phyloP scores from a whole-genome alignment of 1,284 basidiomycete species.

The Taiwanofungus camphoratus region DNA sequence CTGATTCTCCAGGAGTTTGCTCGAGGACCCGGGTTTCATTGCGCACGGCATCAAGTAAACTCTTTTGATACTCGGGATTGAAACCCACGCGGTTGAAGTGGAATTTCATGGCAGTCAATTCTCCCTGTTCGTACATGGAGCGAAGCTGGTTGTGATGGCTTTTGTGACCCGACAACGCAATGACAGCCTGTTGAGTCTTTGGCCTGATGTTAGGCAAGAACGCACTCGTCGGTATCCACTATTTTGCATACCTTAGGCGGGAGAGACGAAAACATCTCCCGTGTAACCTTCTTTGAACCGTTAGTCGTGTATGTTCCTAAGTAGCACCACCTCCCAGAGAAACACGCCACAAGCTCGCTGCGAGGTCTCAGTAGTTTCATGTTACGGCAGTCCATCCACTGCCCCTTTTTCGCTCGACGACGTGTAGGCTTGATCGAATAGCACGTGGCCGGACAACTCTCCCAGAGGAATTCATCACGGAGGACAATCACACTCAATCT shows the following conservation, averaged over 20 bases:
- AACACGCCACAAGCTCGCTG: not conserved
- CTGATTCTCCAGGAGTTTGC: not conserved
- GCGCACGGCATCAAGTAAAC: not conserved
- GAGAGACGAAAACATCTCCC: not conserved
- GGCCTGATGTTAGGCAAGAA: too few relatives aligned
- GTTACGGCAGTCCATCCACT: not conserved
- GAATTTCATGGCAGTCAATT: not conserved
- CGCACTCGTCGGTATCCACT: too few relatives aligned
- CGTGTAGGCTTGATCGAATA: conserved; percentile 1
- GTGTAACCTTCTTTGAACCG: not conserved
- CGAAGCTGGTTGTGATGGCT: not conserved
- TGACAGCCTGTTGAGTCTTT: not conserved
- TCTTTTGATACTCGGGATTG: not conserved
- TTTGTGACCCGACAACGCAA: not conserved
- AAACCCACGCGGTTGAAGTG: not conserved
- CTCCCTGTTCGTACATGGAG: not conserved
- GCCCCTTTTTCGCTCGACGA: not conserved
- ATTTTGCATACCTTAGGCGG: not conserved
- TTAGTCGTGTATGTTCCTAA: not conserved
- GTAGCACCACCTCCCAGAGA: conserved; percentile 1
- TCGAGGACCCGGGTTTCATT: not conserved
- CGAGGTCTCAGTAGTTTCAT: not conserved
- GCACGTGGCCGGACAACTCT: not conserved
- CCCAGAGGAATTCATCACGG: conserved; percentile 3
- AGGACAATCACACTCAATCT: not conserved